These are phyloP conservation scores for Acer campestre DNA, from an alignment of 345 rosid genomes.

Conservation along the genomic window DNA sequence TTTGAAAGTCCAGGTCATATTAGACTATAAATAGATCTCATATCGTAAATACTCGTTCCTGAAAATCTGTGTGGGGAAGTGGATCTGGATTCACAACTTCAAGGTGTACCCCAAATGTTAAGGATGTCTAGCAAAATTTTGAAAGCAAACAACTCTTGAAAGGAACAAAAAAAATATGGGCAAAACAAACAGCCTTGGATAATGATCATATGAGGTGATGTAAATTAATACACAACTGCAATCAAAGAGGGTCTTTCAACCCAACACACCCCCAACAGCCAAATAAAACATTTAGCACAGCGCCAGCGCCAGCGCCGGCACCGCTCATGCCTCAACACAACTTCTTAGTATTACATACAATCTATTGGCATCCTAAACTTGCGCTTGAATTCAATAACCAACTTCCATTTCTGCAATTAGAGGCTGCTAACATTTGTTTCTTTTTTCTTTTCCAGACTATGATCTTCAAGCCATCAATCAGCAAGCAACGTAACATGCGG, in stretches of 20 bases:
- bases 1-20: too few species aligned
- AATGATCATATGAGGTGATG: conserved; percentile 22
- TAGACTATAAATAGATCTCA: too few species aligned
- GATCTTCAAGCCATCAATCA: conserved; percentile 37
- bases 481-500: conserved; percentile 52
- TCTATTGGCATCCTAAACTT: conserved; percentile 23
- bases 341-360: conserved; percentile 29
- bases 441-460: neutral
- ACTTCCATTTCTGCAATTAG: conserved; percentile 17
- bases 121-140: too few species aligned
- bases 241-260: conserved; percentile 19
- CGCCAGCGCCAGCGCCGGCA: conserved; percentile 10
- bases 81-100: too few species aligned
- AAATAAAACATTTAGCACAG: conserved; percentile 31
- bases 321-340: conserved; percentile 27
- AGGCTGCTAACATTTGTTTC: conserved; percentile 7
- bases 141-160: conserved; percentile 13
- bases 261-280: conserved; percentile 20
- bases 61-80: too few species aligned
- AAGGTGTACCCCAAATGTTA: too few species aligned
- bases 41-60: too few species aligned
- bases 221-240: conserved; percentile 28
- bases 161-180: conserved; percentile 22
- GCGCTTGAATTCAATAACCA: conserved; percentile 18
- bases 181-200: conserved; percentile 21